Percentiles rank a stretch among this genome's conserved stretches.
phyloP scores from a whole-genome alignment of 2,329 filamentous ascomycete genomes.

The Bipolaris bicolor region DNA sequence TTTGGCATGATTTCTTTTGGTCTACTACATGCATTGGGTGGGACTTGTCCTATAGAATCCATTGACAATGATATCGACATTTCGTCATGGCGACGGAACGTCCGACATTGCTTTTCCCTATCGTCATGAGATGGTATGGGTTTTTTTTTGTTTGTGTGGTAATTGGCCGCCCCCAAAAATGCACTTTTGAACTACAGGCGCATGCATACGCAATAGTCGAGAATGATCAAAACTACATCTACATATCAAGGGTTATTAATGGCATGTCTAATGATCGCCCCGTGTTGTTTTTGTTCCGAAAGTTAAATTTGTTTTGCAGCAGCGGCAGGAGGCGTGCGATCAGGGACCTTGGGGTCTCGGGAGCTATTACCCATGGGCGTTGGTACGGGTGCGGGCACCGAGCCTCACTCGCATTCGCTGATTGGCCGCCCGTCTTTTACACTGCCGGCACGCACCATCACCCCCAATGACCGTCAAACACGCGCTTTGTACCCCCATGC shows the following conservation, averaged over 20 bases:
- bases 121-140: neutral
- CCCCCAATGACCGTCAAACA: slow-evolving; percentile 7
- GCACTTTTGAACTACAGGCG: neutral
- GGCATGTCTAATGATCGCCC: neutral
- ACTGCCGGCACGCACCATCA: neutral
- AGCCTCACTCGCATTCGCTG: neutral
- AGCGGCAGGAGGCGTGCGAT: neutral
- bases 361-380: neutral
- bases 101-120: neutral
- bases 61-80: slow-evolving; percentile 5
- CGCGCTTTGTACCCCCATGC: neutral
- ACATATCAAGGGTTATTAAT: neutral
- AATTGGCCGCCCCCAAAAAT: neutral
- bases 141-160: neutral
- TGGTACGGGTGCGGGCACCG: neutral
- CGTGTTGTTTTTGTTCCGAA: neutral
- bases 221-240: neutral
- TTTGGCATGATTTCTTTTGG: slow-evolving; percentile 6
- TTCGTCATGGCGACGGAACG: neutral
- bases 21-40: slow-evolving; percentile 10
- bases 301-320: neutral
- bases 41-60: slow-evolving; percentile 7
- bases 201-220: neutral
- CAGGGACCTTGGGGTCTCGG: neutral
- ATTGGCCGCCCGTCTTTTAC: neutral